Evolutionary conservation across 805 yeast species (phyloP), one percentile per base, ranked within the genome.

Genomic region (Kuraishia borneana): DNA sequence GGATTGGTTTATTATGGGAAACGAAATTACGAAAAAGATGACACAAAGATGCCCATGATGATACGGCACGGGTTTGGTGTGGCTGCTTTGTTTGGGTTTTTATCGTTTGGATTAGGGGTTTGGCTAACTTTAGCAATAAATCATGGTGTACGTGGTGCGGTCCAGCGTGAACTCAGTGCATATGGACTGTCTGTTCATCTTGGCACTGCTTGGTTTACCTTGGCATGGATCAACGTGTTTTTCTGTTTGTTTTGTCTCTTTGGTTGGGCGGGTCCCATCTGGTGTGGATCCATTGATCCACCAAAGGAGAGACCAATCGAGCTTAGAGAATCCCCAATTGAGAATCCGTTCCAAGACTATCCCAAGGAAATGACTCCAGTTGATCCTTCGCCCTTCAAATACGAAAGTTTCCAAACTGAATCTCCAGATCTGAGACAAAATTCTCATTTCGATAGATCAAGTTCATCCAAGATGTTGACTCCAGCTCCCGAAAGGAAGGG

Each of bases 101-200:
- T 60, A 1, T 38, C 65, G 7, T 38, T 58, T n/a, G 19, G 46
- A 0, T 47, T 56, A 6, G 59, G 65, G 0, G 44, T 56, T 5
- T 40, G 54, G 2, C 32, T 56, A 1, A 48, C 63, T 27, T 53
- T 65, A 1, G 31, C 45, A 12, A 38, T 59, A 17, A 39, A 61
- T 12, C 18, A 34, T 4, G 31, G 33, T 1, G 43, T 66, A 10
- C 49, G 48, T 36, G 21, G 9, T 2, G 61, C 52, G 17, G 51
- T 61, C 10, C 29, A 26, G 4, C 34, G 21, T 6, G 62, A 59
- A 17, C 49, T 74, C 26, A 61, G 64, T 1, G 48, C 46, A 4
- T 76, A 61, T 49, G 80, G 81, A 0, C 53, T 76, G 9, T 37
- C 47, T 7, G 44, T 72, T 31, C 54, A 53, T 35, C 37, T 60